Percentiles rank a stretch among this genome's conserved stretches.
Evolutionary conservation across 179 eudicot genomes (phyloP).

Genomic region (Carnegiea gigantea): DNA sequence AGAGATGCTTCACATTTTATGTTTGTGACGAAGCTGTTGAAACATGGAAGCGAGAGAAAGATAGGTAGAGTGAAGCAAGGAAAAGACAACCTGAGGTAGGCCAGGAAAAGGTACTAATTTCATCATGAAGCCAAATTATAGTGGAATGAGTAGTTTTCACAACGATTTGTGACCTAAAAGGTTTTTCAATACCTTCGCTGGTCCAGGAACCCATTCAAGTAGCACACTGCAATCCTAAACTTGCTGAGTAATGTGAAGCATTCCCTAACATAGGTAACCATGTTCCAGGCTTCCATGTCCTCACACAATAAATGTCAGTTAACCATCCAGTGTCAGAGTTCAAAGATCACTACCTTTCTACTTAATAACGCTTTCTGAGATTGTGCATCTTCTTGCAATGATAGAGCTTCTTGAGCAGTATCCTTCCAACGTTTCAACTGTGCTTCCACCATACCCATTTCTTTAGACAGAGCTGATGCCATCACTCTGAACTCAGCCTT

Average conservation of each 20-base stretch:
- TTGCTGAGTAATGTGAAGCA: not conserved
- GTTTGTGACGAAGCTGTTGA: not conserved
- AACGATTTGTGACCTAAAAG: not conserved
- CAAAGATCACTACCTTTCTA: slow-evolving; percentile 51
- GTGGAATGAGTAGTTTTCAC: not conserved
- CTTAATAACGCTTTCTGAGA: slow-evolving; percentile 53
- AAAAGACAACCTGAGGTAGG: not conserved
- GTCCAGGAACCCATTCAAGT: not conserved
- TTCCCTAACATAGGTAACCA: not conserved
- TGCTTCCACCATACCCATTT: slow-evolving; percentile 83
- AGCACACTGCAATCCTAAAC: not conserved
- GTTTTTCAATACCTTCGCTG: not conserved
- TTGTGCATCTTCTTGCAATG: slow-evolving; percentile 64
- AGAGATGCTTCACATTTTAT: not conserved
- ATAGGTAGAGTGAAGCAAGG: not conserved
- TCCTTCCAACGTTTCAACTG: slow-evolving; percentile 87
- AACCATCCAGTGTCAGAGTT: not conserved
- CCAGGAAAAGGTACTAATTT: not conserved
- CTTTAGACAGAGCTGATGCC: slow-evolving; percentile 85
- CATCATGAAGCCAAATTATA: not conserved
- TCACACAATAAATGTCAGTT: not conserved
- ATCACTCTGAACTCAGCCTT: slow-evolving; percentile 84
- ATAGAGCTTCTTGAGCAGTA: slow-evolving; percentile 71
- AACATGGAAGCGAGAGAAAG: not conserved
- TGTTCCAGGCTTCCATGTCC: not conserved